A percentile compares a stretch with the other conserved stretches of the same genome.
These are phyloP conservation scores for Aspergillus arachidicola DNA, from an alignment of 2,329 filamentous ascomycete species.

Conservation along the genomic window DNA sequence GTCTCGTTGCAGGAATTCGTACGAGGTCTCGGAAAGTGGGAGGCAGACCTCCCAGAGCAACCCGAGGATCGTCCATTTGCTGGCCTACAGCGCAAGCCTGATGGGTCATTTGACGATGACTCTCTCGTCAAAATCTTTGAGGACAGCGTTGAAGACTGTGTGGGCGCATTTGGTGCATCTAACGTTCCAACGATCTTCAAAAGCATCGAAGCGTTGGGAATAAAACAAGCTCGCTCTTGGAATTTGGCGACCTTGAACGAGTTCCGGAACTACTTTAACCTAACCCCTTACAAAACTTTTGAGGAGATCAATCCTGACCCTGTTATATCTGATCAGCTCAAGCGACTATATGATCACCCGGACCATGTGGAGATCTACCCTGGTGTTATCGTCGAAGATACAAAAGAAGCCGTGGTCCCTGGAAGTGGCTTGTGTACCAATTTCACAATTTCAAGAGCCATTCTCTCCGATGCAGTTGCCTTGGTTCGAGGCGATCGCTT, in stretches of 20 bases:
- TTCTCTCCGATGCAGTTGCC: constrained; percentile 52
- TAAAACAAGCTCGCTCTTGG: constrained; percentile 64
- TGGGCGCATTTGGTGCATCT: constrained; percentile 61
- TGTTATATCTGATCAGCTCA: constrained; percentile 47
- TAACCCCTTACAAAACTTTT: constrained; percentile 53
- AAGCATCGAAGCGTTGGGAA: constrained; percentile 64
- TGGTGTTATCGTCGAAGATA: constrained; percentile 58
- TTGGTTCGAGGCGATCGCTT: constrained; percentile 52
- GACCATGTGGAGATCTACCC: constrained; percentile 62
- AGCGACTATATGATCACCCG: constrained; percentile 54
- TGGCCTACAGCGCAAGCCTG: constrained; percentile 48
- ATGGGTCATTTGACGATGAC: constrained; percentile 60
- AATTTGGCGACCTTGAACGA: constrained; percentile 63
- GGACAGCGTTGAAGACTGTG: constrained; percentile 62
- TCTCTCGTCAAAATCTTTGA: constrained; percentile 61
- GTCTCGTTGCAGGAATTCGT: constrained; percentile 44
- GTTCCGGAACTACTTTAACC: constrained; percentile 55
- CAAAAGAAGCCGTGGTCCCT: constrained; percentile 54
- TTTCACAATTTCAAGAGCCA: constrained; percentile 45
- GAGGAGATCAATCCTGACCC: constrained; percentile 57
- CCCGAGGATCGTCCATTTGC: constrained; percentile 54
- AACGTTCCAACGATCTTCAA: constrained; percentile 62
- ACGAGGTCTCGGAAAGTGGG: constrained; percentile 43
- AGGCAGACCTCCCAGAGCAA: constrained; percentile 45
- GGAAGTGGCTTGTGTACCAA: constrained; percentile 55